These are phyloP conservation scores for Lagenaria siceraria DNA, from an alignment of 306 rosid genomes.

Conservation along the genomic window DNA sequence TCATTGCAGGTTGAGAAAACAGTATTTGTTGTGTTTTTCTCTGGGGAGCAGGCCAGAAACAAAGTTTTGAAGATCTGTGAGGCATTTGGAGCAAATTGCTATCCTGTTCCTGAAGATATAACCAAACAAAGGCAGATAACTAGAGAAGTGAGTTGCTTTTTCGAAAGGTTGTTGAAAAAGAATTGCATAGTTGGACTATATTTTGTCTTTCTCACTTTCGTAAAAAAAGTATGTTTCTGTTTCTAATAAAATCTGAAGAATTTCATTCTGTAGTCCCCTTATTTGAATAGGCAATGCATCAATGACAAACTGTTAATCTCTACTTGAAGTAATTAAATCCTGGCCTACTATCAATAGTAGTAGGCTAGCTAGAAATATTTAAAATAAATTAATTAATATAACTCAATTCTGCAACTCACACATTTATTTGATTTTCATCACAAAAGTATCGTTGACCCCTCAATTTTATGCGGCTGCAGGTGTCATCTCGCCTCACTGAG, in stretches of 20 bases:
- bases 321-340: background rate
- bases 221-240: background rate
- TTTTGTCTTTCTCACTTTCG: slow-evolving; percentile 9
- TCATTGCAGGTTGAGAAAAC: slow-evolving; percentile 80
- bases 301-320: background rate
- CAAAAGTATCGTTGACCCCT: background rate
- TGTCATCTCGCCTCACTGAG: slow-evolving; percentile 76
- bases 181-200: slow-evolving; percentile 13
- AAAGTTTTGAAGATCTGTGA: slow-evolving; percentile 94
- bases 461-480: slow-evolving; percentile 28
- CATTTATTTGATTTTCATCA: background rate
- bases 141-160: slow-evolving; percentile 65
- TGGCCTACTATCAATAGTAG: background rate
- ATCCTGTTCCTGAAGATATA: slow-evolving; percentile 94
- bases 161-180: background rate
- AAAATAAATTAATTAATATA: background rate
- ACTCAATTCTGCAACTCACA: background rate
- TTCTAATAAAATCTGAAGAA: background rate
- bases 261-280: background rate
- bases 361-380: background rate
- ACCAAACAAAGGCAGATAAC: slow-evolving; percentile 82
- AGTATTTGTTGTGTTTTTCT: slow-evolving; percentile 89
- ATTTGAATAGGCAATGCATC: background rate
- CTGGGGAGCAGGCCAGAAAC: slow-evolving; percentile 90
- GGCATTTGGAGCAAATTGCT: slow-evolving; percentile 94